A percentile compares a stretch with the other conserved stretches of the same genome.
phyloP scores from a whole-genome alignment of 2,329 filamentous ascomycete genomes.

The Neofusicoccum laricinum region DNA sequence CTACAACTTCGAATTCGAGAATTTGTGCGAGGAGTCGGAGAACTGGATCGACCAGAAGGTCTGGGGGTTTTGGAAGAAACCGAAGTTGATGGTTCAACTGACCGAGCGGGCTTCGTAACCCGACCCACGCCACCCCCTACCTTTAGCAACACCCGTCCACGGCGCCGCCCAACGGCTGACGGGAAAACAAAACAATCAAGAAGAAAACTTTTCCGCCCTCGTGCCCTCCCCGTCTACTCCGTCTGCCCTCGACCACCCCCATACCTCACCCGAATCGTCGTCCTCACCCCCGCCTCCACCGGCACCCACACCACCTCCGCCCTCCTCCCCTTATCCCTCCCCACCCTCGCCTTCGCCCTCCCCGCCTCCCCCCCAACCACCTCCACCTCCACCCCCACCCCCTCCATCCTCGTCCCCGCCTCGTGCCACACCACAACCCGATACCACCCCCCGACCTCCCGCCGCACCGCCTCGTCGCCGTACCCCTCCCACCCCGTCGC shows the following conservation, averaged over 20 bases:
- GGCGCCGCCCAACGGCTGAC: too few relatives aligned
- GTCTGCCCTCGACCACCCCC: neutral
- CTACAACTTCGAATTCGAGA: constrained; percentile 37
- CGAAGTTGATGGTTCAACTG: constrained; percentile 28
- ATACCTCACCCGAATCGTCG: neutral
- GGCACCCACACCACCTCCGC: neutral
- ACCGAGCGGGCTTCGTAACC: too few relatives aligned
- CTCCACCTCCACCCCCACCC: neutral
- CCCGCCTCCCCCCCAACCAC: neutral
- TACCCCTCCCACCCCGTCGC: constrained; percentile 2
- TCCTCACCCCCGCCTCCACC: neutral
- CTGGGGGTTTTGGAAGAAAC: constrained; percentile 39
- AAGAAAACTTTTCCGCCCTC: too few relatives aligned
- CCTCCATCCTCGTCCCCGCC: neutral
- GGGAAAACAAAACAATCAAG: too few relatives aligned
- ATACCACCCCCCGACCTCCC: neutral
- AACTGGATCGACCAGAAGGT: constrained; percentile 31
- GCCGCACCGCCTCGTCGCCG: neutral
- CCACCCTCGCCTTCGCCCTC: neutral
- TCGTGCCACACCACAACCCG: constrained; percentile 7
- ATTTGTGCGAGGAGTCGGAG: constrained; percentile 30
- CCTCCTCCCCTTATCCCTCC: neutral
- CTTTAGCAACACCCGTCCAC: too few relatives aligned
- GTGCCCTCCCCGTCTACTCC: too few relatives aligned
- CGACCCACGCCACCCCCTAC: too few relatives aligned